Conservation (phyloP, 78 protist genomes). For the Chrysochromulina parva region DNA sequence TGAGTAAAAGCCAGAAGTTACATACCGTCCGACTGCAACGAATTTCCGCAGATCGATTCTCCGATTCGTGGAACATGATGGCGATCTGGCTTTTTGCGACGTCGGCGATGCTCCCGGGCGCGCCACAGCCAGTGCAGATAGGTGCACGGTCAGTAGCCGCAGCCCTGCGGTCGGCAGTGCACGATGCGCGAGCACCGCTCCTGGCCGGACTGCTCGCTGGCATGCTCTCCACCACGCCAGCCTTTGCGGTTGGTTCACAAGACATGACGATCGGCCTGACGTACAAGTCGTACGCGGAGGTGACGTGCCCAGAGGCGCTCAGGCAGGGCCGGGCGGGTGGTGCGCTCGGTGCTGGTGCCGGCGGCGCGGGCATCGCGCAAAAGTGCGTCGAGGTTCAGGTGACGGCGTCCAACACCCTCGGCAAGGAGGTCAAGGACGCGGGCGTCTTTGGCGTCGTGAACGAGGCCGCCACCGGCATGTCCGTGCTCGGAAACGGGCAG, state of each 20-base stretch:
- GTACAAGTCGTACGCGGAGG: background rate
- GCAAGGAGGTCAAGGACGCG: background rate
- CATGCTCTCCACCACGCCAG: background rate
- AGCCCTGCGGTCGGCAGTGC: too few species aligned
- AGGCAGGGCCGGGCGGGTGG: slow-evolving; percentile 7
- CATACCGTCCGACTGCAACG: too few species aligned
- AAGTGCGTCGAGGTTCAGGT: background rate
- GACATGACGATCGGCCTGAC: background rate
- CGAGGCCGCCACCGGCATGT: background rate
- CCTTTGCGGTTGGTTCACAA: background rate
- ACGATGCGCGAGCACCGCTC: too few species aligned
- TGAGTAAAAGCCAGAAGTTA: too few species aligned
- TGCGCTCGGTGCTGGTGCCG: background rate
- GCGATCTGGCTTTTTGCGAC: too few species aligned
- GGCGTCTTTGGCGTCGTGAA: background rate
- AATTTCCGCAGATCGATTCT: too few species aligned
- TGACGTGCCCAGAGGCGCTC: slow-evolving; percentile 1
- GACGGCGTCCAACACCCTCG: background rate
- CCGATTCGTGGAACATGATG: too few species aligned
- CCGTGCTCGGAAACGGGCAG: background rate
- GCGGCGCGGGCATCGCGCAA: background rate
- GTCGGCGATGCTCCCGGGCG: too few species aligned
- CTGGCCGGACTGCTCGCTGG: too few species aligned
- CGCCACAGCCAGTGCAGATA: too few species aligned
- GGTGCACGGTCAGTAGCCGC: too few species aligned